A percentile compares a stretch with the other conserved stretches of the same genome.
Conservation (phyloP, 192 early-diverging fungal genomes). For the Lunasporangiospora selenospora region DNA sequence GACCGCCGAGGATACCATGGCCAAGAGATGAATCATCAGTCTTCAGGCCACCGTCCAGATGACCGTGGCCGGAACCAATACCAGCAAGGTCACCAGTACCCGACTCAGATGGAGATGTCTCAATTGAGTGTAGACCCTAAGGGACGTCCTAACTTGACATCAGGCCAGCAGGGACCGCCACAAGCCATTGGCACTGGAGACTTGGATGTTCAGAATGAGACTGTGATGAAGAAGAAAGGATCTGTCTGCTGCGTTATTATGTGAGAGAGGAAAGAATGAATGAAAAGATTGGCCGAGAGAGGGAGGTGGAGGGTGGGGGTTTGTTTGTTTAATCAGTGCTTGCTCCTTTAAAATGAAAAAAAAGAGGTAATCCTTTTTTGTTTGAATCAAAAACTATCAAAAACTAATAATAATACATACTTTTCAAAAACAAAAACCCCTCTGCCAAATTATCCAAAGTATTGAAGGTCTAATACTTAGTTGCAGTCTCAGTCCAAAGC, state of each 20-base stretch:
- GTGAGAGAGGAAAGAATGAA: too few relatives aligned
- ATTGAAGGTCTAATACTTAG: too few relatives aligned
- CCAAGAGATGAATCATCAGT: too few relatives aligned
- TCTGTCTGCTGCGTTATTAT: slow-evolving; percentile 25
- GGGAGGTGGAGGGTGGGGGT: too few relatives aligned
- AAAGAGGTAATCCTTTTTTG: background rate
- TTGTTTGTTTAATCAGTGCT: background rate
- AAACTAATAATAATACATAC: background rate
- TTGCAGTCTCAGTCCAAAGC: too few relatives aligned
- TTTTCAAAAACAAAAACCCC: background rate
- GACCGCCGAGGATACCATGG: too few relatives aligned
- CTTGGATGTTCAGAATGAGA: background rate
- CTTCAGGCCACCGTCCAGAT: too few relatives aligned
- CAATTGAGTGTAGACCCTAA: background rate
- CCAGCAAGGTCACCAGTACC: too few relatives aligned
- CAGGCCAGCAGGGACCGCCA: too few relatives aligned
- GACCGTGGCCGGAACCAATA: background rate
- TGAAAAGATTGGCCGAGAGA: too few relatives aligned
- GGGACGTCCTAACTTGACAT: too few relatives aligned
- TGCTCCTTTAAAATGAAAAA: background rate
- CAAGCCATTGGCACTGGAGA: background rate
- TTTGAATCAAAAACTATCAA: background rate
- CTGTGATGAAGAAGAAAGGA: slow-evolving; percentile 15
- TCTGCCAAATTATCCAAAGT: background rate
- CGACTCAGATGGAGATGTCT: slow-evolving; percentile 24